Evolutionary conservation across 2,329 filamentous ascomycete species (phyloP).

Genomic region (Beauveria brongniartii): DNA sequence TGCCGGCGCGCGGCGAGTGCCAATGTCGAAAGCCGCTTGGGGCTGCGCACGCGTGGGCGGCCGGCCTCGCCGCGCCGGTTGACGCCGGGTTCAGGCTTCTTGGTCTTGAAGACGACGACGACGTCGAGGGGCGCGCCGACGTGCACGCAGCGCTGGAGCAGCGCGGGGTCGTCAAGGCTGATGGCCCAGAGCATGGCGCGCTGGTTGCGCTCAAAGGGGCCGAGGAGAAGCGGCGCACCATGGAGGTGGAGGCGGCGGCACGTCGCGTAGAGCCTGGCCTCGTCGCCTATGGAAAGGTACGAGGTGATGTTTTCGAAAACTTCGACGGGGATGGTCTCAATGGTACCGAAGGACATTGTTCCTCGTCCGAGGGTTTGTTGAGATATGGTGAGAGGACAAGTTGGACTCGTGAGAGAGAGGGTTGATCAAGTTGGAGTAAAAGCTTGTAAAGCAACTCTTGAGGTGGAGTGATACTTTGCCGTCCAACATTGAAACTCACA

Average conservation of each 20-base stretch:
- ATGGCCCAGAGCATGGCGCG: background rate
- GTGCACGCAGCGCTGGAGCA: background rate
- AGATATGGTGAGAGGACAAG: no score
- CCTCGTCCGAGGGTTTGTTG: no score
- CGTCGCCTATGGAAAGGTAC: background rate
- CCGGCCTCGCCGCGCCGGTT: background rate
- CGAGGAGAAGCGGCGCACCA: background rate
- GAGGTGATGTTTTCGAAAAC: constrained; percentile 1
- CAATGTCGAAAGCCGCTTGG: background rate
- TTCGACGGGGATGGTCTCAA: background rate
- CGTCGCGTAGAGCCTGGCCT: constrained; percentile 2
- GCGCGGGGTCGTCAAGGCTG: background rate
- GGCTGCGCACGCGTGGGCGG: background rate
- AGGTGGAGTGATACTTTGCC: no score
- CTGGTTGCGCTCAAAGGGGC: background rate
- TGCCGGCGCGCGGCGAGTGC: background rate
- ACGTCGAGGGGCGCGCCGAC: background rate
- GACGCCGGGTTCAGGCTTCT: background rate
- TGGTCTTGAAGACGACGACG: constrained; percentile 3
- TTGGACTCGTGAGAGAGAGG: background rate
- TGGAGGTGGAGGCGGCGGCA: background rate
- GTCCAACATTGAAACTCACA: no score
- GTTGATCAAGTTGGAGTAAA: no score
- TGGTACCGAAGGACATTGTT: background rate
- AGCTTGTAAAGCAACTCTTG: no score